Percentiles rank a stretch among this genome's conserved stretches.
phyloP scores from a whole-genome alignment of 202 grass and related monocot genomes.

The Dendrocalamus latiflorus region DNA sequence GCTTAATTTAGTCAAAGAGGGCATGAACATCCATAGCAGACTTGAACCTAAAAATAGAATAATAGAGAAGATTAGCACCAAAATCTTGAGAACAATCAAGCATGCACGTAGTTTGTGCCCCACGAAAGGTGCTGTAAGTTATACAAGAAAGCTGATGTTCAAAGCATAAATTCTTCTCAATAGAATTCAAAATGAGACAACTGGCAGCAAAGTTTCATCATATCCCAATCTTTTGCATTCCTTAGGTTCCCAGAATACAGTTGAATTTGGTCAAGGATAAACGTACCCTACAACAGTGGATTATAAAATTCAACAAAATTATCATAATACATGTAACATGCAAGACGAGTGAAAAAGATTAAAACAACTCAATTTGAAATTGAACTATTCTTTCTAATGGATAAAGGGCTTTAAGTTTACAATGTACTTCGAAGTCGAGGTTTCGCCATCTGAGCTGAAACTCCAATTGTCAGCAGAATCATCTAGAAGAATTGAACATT shows the following conservation, averaged over 20 bases:
- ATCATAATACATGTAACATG: constrained; percentile 5
- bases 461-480: constrained; percentile 82
- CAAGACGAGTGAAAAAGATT: constrained; percentile 7
- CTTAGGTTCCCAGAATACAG: constrained; percentile 15
- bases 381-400: background rate
- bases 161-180: background rate
- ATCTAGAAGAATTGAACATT: constrained; percentile 65
- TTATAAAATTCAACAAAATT: background rate
- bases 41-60: background rate
- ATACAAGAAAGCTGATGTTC: constrained; percentile 12
- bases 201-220: background rate
- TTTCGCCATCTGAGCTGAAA: constrained; percentile 67
- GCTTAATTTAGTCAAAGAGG: constrained; percentile 1
- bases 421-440: constrained; percentile 97
- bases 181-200: background rate
- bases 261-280: background rate
- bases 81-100: background rate
- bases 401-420: constrained; percentile 67
- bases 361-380: constrained; percentile 17
- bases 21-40: background rate
- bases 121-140: background rate
- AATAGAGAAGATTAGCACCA: background rate
- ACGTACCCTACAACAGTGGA: background rate
- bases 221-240: background rate
- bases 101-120: background rate